Percentiles rank a stretch among this genome's conserved stretches.
Conservation (phyloP, 305 asterid species). For the Solanum hybrid region DNA sequence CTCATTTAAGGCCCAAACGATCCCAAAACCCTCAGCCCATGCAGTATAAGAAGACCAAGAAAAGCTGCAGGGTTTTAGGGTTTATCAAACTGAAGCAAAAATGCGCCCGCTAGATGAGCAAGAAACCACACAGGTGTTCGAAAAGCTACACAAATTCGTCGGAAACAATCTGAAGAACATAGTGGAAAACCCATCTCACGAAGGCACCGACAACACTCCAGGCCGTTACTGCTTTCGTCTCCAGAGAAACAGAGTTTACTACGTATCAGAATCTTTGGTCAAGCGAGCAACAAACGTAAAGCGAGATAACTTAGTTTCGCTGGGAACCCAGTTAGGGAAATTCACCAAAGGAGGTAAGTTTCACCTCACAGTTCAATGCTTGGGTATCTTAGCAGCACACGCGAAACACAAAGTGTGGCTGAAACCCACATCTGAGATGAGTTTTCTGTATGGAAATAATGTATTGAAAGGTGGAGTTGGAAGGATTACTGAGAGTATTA, state of each 20-base stretch:
- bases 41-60: not conserved
- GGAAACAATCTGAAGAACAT: slow-evolving; percentile 71
- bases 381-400: slow-evolving; percentile 56
- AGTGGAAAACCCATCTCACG: slow-evolving; percentile 57
- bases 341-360: slow-evolving; percentile 66
- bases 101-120: slow-evolving; percentile 89
- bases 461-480: slow-evolving; percentile 91
- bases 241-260: slow-evolving; percentile 64
- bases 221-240: slow-evolving; percentile 82
- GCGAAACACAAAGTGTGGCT: slow-evolving; percentile 89
- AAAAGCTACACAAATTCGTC: slow-evolving; percentile 82
- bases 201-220: slow-evolving; percentile 50
- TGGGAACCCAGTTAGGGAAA: slow-evolving; percentile 79
- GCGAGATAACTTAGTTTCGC: slow-evolving; percentile 58
- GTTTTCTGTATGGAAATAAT: slow-evolving; percentile 69
- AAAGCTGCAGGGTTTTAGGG: not conserved
- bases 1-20: not conserved
- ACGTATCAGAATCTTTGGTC: slow-evolving; percentile 73
- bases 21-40: not conserved
- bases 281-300: slow-evolving; percentile 46
- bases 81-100: not conserved
- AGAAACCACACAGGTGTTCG: slow-evolving; percentile 75
- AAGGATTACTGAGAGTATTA: slow-evolving; percentile 79
- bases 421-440: slow-evolving; percentile 81
- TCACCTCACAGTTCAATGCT: slow-evolving; percentile 53